Conservation (phyloP, 352 stramenopile genomes). For the Phytophthora chlamydospora region DNA sequence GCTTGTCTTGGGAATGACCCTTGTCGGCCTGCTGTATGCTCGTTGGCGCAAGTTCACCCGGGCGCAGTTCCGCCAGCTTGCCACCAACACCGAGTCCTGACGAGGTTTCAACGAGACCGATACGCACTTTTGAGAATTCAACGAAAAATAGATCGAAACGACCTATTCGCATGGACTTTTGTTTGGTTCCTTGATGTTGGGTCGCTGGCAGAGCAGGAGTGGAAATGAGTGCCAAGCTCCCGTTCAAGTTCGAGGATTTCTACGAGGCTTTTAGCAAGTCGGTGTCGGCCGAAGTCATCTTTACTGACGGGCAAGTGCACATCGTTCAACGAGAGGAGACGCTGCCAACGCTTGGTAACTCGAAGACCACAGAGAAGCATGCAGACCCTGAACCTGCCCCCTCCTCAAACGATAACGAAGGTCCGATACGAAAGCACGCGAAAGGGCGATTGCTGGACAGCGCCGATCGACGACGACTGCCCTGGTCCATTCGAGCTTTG, state of each 20-base stretch:
- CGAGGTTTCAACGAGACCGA: neutral
- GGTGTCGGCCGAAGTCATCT: slow-evolving; percentile 46
- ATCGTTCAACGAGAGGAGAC: slow-evolving; percentile 36
- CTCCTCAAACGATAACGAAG: slow-evolving; percentile 1
- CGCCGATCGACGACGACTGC: slow-evolving; percentile 36
- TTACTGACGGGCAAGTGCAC: slow-evolving; percentile 46
- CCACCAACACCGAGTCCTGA: slow-evolving; percentile 31
- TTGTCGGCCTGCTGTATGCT: slow-evolving; percentile 46
- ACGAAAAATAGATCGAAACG: slow-evolving; percentile 35
- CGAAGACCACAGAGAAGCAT: neutral
- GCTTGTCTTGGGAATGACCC: slow-evolving; percentile 43
- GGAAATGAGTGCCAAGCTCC: slow-evolving; percentile 19
- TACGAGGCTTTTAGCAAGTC: slow-evolving; percentile 71
- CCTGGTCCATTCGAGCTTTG: slow-evolving; percentile 48
- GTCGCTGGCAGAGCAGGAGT: neutral
- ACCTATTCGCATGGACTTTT: slow-evolving; percentile 13
- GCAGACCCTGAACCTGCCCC: neutral
- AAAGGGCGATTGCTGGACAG: slow-evolving; percentile 39
- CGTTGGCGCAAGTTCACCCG: slow-evolving; percentile 52
- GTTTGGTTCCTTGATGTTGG: neutral
- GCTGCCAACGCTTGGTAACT: no score
- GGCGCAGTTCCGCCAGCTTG: slow-evolving; percentile 46
- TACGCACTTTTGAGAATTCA: slow-evolving; percentile 4
- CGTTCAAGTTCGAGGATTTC: slow-evolving; percentile 69
- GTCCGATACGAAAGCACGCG: slow-evolving; percentile 15